A percentile compares a stretch with the other conserved stretches of the same genome.
These are phyloP conservation scores for Zangia roseola DNA, from an alignment of 768 basidiomycete genomes.

Conservation along the genomic window DNA sequence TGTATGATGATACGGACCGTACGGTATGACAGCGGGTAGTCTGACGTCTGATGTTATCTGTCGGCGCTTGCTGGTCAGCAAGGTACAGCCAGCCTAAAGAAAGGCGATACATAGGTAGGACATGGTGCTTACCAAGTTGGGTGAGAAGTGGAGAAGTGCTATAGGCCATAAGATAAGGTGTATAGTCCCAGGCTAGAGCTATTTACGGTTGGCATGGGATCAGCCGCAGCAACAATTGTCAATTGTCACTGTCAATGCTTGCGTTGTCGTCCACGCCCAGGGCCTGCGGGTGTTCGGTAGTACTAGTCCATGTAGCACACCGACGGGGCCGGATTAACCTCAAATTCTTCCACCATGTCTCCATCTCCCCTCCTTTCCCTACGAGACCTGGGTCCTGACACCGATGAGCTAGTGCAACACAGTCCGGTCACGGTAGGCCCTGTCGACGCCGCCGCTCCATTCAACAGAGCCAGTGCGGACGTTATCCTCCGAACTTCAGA, in stretches of 20 bases:
- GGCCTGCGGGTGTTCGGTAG: slow-evolving; percentile 3
- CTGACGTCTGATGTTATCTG: too few relatives aligned
- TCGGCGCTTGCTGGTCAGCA: too few relatives aligned
- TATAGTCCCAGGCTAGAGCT: too few relatives aligned
- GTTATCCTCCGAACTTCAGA: slow-evolving; percentile 57
- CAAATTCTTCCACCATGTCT: slow-evolving; percentile 17
- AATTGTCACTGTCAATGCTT: neutral
- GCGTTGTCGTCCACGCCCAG: slow-evolving; percentile 1
- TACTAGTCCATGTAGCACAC: slow-evolving; percentile 13
- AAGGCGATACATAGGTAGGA: too few relatives aligned
- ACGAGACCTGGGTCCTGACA: slow-evolving; percentile 5
- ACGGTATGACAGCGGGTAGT: too few relatives aligned
- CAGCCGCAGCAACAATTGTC: slow-evolving; percentile 9
- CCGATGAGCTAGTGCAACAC: slow-evolving; percentile 4
- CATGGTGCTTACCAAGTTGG: too few relatives aligned
- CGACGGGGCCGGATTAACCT: neutral
- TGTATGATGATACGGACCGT: too few relatives aligned
- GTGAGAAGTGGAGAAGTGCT: too few relatives aligned
- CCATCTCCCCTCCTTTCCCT: slow-evolving; percentile 5
- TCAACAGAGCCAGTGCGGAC: slow-evolving; percentile 49
- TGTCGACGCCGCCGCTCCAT: slow-evolving; percentile 38
- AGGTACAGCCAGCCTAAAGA: too few relatives aligned
- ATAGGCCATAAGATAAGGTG: too few relatives aligned
- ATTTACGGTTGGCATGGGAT: neutral
- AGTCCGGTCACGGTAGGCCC: slow-evolving; percentile 11